Conservation (phyloP, 148 eudicot genomes). For the Chenopodium album region DNA sequence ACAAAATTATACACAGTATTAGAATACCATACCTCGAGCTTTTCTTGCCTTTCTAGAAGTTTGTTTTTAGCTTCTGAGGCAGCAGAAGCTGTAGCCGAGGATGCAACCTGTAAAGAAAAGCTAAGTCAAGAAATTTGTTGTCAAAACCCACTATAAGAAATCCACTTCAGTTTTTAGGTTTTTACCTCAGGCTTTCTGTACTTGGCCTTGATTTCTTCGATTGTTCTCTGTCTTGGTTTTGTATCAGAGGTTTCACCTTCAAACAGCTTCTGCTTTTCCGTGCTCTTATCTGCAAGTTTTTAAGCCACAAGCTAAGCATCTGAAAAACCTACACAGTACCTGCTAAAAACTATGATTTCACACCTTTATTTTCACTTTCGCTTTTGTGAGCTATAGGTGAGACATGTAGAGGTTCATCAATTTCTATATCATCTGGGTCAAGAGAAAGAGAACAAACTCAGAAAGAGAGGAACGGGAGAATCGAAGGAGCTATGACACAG, state of each 20-base stretch:
- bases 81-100: constrained; percentile 57
- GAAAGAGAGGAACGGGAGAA: constrained; percentile 4
- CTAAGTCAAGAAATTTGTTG: constrained; percentile 23
- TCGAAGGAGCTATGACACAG: neutral
- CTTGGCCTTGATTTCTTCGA: constrained; percentile 89
- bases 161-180: constrained; percentile 26
- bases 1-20: neutral
- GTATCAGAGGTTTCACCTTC: constrained; percentile 68
- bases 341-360: constrained; percentile 7
- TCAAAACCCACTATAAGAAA: neutral
- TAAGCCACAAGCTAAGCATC: neutral
- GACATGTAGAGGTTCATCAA: constrained; percentile 62
- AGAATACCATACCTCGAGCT: constrained; percentile 68
- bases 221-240: constrained; percentile 68
- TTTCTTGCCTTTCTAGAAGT: constrained; percentile 83
- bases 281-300: constrained; percentile 50
- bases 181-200: constrained; percentile 66
- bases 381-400: constrained; percentile 39
- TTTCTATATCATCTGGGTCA: constrained; percentile 72
- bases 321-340: neutral
- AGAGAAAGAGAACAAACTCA: constrained; percentile 16
- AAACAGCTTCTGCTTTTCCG: constrained; percentile 66
- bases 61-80: constrained; percentile 84
- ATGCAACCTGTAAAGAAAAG: constrained; percentile 55
- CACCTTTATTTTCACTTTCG: constrained; percentile 52